Conservation (phyloP, 768 basidiomycete species). For the Russula sp. region DNA sequence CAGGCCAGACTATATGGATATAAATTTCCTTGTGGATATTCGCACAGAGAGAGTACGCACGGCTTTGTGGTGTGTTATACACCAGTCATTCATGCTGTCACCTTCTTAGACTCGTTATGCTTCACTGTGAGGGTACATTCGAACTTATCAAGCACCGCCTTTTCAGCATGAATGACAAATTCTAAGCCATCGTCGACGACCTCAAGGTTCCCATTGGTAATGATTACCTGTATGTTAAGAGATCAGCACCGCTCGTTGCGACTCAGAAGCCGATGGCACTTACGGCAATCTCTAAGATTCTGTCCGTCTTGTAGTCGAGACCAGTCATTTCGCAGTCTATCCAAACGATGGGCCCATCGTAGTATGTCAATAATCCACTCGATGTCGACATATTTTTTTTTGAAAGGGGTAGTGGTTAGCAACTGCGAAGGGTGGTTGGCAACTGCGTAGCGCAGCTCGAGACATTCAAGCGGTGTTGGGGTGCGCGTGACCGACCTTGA, state of each 20-base stretch:
- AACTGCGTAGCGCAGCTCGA: background rate
- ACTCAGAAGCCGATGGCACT: conserved; percentile 25
- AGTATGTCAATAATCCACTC: conserved; percentile 33
- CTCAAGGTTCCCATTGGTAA: conserved; percentile 82
- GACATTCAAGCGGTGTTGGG: background rate
- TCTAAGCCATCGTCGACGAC: conserved; percentile 77
- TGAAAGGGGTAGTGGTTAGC: background rate
- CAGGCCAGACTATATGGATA: conserved; percentile 62
- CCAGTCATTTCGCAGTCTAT: conserved; percentile 91
- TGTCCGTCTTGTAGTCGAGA: conserved; percentile 61
- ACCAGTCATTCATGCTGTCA: conserved; percentile 85
- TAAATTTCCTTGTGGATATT: background rate
- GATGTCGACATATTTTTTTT: conserved; percentile 15
- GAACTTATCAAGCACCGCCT: conserved; percentile 64
- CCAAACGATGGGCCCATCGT: conserved; percentile 74
- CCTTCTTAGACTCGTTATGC: conserved; percentile 4
- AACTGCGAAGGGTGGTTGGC: background rate
- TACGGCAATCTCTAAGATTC: conserved; percentile 78
- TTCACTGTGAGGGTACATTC: conserved; percentile 27
- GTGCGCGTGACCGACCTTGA: conserved; percentile 23
- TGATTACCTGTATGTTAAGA: conserved; percentile 57
- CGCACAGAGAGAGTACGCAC: conserved; percentile 41
- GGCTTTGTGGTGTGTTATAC: conserved; percentile 72
- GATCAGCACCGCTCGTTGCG: background rate
- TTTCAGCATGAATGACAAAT: conserved; percentile 72